Evolutionary conservation across 192 early-diverging fungal species (phyloP).

Genomic region (Backusella liffmaniae): DNA sequence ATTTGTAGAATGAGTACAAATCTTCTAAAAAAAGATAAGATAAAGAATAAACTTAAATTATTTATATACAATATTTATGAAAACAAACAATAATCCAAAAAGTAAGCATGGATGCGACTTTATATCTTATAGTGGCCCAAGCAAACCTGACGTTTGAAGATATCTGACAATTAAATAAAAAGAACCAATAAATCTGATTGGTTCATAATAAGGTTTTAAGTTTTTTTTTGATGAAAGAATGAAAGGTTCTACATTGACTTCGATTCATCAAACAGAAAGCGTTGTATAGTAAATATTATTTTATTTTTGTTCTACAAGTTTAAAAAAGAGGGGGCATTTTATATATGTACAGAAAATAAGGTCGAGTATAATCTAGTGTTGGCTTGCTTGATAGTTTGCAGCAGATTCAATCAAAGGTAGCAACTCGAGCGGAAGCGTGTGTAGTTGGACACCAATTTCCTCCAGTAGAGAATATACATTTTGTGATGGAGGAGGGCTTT

Average conservation of each 20-base stretch:
- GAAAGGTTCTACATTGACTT: background rate
- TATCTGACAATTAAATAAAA: background rate
- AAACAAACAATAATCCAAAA: too few species aligned
- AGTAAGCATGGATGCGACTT: too few species aligned
- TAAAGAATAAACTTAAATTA: background rate
- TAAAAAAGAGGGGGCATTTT: background rate
- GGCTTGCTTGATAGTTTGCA: constrained; percentile 15
- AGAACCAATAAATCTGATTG: background rate
- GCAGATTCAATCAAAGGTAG: constrained; percentile 23
- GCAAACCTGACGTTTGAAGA: background rate
- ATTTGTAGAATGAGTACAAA: background rate
- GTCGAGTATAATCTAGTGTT: background rate
- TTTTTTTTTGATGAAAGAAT: background rate
- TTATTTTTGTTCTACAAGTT: background rate
- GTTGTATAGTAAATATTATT: background rate
- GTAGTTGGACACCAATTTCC: constrained; percentile 21
- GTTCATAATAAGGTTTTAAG: background rate
- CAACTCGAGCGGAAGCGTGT: constrained; percentile 16
- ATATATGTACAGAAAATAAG: background rate
- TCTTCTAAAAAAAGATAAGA: background rate
- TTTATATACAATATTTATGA: background rate
- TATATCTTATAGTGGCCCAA: background rate
- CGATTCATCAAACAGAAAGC: background rate
- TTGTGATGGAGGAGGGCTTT: background rate
- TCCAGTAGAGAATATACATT: constrained; percentile 21